Evolutionary conservation across 352 stramenopile species (phyloP).

Genomic region (Globisporangium apiculatum): DNA sequence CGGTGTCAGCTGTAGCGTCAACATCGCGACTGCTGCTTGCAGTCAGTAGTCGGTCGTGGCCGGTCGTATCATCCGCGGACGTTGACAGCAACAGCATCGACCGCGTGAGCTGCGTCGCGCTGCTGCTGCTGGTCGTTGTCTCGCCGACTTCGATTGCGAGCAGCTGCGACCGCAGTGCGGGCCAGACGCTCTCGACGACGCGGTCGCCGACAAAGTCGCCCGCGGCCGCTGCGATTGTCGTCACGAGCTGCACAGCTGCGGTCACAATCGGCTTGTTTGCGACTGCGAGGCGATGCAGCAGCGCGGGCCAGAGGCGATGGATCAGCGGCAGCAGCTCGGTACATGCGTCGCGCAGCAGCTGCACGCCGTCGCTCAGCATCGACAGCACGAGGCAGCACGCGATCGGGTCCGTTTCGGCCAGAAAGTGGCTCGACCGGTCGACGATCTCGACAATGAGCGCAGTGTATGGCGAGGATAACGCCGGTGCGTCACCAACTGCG

Average conservation of each 20-base stretch:
- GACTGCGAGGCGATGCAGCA: constrained; percentile 50
- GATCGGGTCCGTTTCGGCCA: constrained; percentile 57
- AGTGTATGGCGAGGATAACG: constrained; percentile 25
- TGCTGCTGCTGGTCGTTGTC: constrained; percentile 13
- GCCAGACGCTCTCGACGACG: constrained; percentile 81
- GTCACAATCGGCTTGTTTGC: constrained; percentile 60
- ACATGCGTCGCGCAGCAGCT: constrained; percentile 29
- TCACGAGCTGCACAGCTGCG: constrained; percentile 41
- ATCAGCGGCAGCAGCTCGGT: constrained; percentile 70
- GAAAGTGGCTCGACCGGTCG: constrained; percentile 69
- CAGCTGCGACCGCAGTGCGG: constrained; percentile 38
- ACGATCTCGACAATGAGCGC: constrained; percentile 65
- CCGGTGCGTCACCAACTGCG: not conserved
- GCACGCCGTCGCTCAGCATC: constrained; percentile 58
- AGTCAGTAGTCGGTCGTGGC: too few species aligned
- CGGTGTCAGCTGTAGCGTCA: too few species aligned
- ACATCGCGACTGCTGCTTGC: not conserved
- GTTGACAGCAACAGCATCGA: constrained; percentile 54
- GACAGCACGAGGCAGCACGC: constrained; percentile 67
- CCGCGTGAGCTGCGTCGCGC: constrained; percentile 35
- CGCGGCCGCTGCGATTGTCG: constrained; percentile 38
- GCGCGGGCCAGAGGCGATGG: constrained; percentile 62
- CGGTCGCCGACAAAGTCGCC: constrained; percentile 76
- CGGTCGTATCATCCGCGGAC: too few species aligned
- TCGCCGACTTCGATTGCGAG: constrained; percentile 15